Evolutionary conservation across 345 rosid genomes (phyloP), one percentile per base, ranked within the genome.

Genomic region (Eutrema yunnanense): DNA sequence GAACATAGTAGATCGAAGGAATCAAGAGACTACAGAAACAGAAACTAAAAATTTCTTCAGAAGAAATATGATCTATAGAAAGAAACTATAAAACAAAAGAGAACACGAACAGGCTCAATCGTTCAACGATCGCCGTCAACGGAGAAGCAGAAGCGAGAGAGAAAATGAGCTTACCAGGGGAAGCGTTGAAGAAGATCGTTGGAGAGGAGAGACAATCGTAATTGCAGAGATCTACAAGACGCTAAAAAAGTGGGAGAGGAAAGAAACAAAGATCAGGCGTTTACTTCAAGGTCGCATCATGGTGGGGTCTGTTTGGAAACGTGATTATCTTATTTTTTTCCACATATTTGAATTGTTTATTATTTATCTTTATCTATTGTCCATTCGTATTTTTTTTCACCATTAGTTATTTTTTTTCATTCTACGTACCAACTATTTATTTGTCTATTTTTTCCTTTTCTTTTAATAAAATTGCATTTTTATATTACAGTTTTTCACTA

Each of bases 271-370:
- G 43, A 50, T 22, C 12, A 22, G 9, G 50, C 80, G 84, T 76
- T 76, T 76, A 76, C 80, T 63, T 70, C 66, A 62, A 30, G 59
- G 58, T 44, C 64, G 59, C 52, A 61, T 75, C 73, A 53, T 3
- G n/a, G 47, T 53, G 22, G 59, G 79, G n/a, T 3, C 65, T 71
- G 80, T 64, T 76, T 76, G 80, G 75, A 13, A 0, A 64, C 54
- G 61, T 49, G 0, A 5, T 56, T 70, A 40, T 7, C 65, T 48
- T 70, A 70, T 16, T 0, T 16, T 16, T 16, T 16, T 16, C 16
- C 16, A 16, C 16, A 16, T 16, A 16, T 16, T 16, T 16, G 16
- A 16, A 16, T 16, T 0, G 16, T 16, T 16, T 16, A 16, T 16
- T 16, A 16, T 16, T 16, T 16, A 16, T 16, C 16, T 16, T 16